Base-by-base conservation (phyloP, 768 basidiomycete species). In the Neoboletus brunneissimus region DNA sequence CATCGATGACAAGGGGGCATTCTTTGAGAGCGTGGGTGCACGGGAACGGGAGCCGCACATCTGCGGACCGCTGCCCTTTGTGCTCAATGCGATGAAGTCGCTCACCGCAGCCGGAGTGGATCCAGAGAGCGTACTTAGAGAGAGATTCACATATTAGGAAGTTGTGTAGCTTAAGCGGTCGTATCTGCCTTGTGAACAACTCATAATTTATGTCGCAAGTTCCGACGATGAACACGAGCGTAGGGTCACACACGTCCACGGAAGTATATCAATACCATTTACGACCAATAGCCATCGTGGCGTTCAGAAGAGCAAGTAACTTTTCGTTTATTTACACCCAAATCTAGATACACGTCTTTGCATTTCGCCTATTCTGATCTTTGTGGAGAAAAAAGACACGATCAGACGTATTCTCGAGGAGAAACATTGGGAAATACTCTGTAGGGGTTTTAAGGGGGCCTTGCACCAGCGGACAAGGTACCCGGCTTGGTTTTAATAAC, bases 31-130 rank as follows among this genome's bases (percentile, higher is more conserved):
- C 27, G 62, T 69, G 40, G 56, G 31, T 20, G 67, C 63, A 29
- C 38, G 53, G 2, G 40, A 43, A 2, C 46, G 60, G 54, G 67
- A 67, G 18, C 4, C 63, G 2, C 55, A 68, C 27, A 57, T 69
- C 16, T 68, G 67, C 38, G 67, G 67, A 11, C 67, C 67, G 0
- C 38, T 68, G 20, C 67, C 67, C 2, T 68, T 69, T 32, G 60
- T 69, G 43, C 37, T n/a, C 8, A 67, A 59, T 32, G 54, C 55
- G 9, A 68, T 62, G 63, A 55, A 55, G 43, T 67, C 65, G 4
- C 67, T 68, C 20, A 38, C 11, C 5, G 58, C 60, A 1, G 60
- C 67, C 4, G 62, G 67, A 15, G 67, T 67, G 7, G 56, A 67
- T 32, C 55, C 63, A 16, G 65, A 67, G 56, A 51, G 29, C 18